Evolutionary conservation across 192 early-diverging fungal genomes (phyloP).

Genomic region (Linnemannia elongata): DNA sequence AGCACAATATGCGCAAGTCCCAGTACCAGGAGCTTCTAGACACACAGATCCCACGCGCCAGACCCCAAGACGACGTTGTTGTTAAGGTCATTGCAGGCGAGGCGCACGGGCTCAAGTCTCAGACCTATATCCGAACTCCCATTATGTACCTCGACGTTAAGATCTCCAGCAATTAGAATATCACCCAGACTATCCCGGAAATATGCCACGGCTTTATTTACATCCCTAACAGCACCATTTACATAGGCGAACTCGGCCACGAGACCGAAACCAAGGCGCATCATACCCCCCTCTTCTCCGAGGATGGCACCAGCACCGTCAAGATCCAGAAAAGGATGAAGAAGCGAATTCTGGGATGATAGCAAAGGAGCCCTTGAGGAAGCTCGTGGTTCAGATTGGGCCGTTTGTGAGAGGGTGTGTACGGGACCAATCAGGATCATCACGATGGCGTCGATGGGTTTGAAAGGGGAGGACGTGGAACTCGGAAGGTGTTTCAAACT

Average conservation of each 20-base stretch:
- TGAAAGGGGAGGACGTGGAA: conserved; percentile 65
- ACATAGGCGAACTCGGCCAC: no score
- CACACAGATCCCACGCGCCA: no score
- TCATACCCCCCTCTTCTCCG: no score
- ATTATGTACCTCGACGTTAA: conserved; percentile 29
- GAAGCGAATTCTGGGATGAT: conserved; percentile 47
- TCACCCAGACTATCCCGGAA: conserved; percentile 29
- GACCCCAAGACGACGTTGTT: not conserved
- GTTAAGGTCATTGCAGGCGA: not conserved
- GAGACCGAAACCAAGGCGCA: no score
- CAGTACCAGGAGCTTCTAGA: no score
- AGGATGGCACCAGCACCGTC: no score
- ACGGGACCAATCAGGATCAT: conserved; percentile 68
- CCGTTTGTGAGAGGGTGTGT: conserved; percentile 76
- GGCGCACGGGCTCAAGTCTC: no score
- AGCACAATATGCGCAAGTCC: no score
- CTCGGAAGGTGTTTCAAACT: conserved; percentile 33
- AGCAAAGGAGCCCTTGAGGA: conserved; percentile 58
- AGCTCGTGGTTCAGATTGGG: conserved; percentile 68
- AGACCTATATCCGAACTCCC: no score
- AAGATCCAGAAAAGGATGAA: conserved; percentile 14
- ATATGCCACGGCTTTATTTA: not conserved
- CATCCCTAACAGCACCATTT: no score
- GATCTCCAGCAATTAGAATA: conserved; percentile 10
- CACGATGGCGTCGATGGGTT: conserved; percentile 72